Conservation (phyloP, 179 eudicot species). For the Actinidia polygama region DNA sequence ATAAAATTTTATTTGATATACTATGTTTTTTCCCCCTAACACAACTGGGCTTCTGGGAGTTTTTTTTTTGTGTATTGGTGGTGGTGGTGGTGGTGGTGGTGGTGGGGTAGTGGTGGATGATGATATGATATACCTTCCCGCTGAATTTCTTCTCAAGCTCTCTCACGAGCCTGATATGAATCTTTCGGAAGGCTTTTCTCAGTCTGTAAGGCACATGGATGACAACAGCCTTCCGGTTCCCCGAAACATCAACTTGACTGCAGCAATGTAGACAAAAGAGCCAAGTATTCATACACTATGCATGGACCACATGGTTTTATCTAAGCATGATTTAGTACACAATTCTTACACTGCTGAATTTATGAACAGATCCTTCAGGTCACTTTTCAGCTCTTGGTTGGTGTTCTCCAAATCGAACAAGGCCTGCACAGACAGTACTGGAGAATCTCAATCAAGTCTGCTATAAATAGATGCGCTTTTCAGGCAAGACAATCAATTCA, state of each 20-base stretch:
- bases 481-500: no score
- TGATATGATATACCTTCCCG: slow-evolving; percentile 41
- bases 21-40: neutral
- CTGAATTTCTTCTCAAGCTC: slow-evolving; percentile 66
- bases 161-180: slow-evolving; percentile 44
- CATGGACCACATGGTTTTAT: neutral
- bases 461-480: neutral
- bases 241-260: slow-evolving; percentile 53
- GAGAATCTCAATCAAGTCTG: neutral
- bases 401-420: slow-evolving; percentile 51
- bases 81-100: neutral
- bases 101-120: neutral
- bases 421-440: slow-evolving; percentile 27
- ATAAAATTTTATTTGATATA: no score
- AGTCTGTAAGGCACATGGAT: slow-evolving; percentile 56
- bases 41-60: neutral
- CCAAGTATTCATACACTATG: neutral
- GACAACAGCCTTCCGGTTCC: slow-evolving; percentile 50
- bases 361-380: slow-evolving; percentile 53
- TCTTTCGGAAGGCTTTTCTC: slow-evolving; percentile 48
- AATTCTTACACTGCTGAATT: slow-evolving; percentile 48
- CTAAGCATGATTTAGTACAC: neutral
- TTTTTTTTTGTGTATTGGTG: no score
- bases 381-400: slow-evolving; percentile 41
- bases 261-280: neutral